A percentile compares a stretch with the other conserved stretches of the same genome.
These are phyloP conservation scores for Auricularia auricula-judae DNA, from an alignment of 768 basidiomycete species.

Conservation along the genomic window DNA sequence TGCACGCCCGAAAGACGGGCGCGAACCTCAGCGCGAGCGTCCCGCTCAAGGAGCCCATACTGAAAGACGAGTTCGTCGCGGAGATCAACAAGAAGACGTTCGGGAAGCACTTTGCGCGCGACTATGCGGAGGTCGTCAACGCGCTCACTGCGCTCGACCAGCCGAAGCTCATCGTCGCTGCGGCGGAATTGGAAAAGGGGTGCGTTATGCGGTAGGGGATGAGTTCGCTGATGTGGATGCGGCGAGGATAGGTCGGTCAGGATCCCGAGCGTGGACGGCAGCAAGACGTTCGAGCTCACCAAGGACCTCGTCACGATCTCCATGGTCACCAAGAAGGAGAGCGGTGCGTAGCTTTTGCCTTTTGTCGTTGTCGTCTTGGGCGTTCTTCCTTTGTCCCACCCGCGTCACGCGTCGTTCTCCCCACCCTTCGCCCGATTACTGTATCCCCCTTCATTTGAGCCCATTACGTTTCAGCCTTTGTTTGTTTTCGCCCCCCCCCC, in stretches of 20 bases:
- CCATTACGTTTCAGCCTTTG: conserved; percentile 11
- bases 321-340: conserved; percentile 78
- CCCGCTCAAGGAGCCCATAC: conserved; percentile 72
- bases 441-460: too few species aligned
- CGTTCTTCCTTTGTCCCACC: conserved; percentile 1
- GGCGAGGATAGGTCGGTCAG: too few species aligned
- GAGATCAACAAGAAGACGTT: conserved; percentile 81
- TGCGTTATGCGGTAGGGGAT: conserved; percentile 22
- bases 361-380: not conserved
- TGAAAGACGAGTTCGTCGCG: conserved; percentile 68
- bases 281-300: conserved; percentile 54
- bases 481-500: not conserved
- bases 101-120: conserved; percentile 82
- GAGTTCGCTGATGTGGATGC: too few species aligned
- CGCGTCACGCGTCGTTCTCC: too few species aligned
- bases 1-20: conserved; percentile 78
- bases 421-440: too few species aligned
- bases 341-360: conserved; percentile 28
- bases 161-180: conserved; percentile 49
- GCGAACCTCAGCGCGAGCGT: conserved; percentile 78
- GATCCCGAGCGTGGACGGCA: conserved; percentile 46
- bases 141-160: conserved; percentile 58
- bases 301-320: conserved; percentile 68
- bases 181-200: conserved; percentile 67
- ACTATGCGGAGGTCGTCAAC: conserved; percentile 56